phyloP scores from a whole-genome alignment of 2,329 filamentous ascomycete genomes.

The Xylaria sp. region DNA sequence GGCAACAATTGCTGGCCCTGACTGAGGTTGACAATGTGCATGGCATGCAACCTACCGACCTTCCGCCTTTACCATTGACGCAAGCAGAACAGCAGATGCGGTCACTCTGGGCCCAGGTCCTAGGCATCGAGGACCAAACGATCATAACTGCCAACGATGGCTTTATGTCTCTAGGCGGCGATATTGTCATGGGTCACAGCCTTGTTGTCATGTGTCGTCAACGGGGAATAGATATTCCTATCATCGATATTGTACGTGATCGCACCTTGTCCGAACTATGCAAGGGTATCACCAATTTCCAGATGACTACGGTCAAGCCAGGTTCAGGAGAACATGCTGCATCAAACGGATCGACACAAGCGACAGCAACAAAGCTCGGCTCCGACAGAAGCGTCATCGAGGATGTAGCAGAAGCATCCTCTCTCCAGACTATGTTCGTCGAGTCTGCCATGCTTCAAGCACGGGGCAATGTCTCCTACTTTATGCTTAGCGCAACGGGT shows the following conservation, averaged over 20 bases:
- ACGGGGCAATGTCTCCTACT: constrained; percentile 59
- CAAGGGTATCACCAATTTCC: constrained; percentile 45
- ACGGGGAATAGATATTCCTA: constrained; percentile 53
- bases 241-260: constrained; percentile 57
- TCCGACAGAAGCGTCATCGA: constrained; percentile 56
- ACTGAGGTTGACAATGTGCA: constrained; percentile 52
- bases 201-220: constrained; percentile 58
- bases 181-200: constrained; percentile 56
- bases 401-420: constrained; percentile 60
- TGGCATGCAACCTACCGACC: constrained; percentile 50
- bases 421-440: constrained; percentile 59
- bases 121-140: constrained; percentile 52
- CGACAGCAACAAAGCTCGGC: constrained; percentile 56
- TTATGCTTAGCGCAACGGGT: constrained; percentile 60
- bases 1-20: constrained; percentile 56
- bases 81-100: constrained; percentile 60
- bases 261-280: constrained; percentile 59
- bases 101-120: constrained; percentile 58
- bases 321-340: constrained; percentile 19
- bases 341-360: constrained; percentile 53
- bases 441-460: constrained; percentile 59
- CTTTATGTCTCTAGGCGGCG: constrained; percentile 60
- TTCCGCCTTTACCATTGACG: constrained; percentile 61
- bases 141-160: constrained; percentile 56
- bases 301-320: constrained; percentile 35